Base-by-base conservation (phyloP, 768 basidiomycete genomes). In the Atractiella rhizophila region DNA sequence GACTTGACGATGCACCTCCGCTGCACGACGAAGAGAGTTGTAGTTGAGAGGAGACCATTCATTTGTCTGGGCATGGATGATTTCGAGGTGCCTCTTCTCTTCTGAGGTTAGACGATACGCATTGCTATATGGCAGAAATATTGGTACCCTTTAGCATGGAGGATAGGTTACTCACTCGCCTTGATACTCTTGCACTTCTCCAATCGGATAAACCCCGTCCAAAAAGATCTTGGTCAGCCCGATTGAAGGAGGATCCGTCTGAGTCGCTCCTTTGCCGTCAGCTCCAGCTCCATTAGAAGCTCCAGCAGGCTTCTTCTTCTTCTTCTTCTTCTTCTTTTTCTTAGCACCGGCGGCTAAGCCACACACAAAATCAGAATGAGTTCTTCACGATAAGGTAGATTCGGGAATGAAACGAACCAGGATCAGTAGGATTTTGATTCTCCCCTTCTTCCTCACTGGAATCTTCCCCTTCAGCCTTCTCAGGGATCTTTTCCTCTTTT, bases 1-100 rank as follows among this genome's bases (percentile, higher is more conserved):
- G 39, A 86, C 88, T 56, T 79, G 77, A 34, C 91, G 69, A 57
- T 98, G 91, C 10, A 88, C 85, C 60, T 96, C 86, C n/a, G 80
- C 78, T 29, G 75, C 91, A 44, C 75, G 70, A 38, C 91, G 73
- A 55, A 98, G 86, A 56, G 68, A 71, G 51, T 80, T 69, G 60
- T 96, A 98, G 46, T 55, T 54, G 45, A 30, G 46, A 5, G 46
- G 30, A 0, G 79, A 88, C 30, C 66, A 63, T 46, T 77, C 71
- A 57, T 91, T 81, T 18, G 34, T 29, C 10, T 44, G 72, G 55
- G 73, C 70, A 3, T 67, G 66, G 48, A 76, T 60, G 44, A 68
- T 68, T 56, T 98, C 91, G n/a, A 68, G 58, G 51, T 80, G 71
- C 24, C 77, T 72, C 55, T 72, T 77, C 60, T 98, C 91, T 51